A percentile compares a stretch with the other conserved stretches of the same genome.
phyloP scores from a whole-genome alignment of 768 basidiomycete genomes.

The Tubosaeta brunneosetosa region DNA sequence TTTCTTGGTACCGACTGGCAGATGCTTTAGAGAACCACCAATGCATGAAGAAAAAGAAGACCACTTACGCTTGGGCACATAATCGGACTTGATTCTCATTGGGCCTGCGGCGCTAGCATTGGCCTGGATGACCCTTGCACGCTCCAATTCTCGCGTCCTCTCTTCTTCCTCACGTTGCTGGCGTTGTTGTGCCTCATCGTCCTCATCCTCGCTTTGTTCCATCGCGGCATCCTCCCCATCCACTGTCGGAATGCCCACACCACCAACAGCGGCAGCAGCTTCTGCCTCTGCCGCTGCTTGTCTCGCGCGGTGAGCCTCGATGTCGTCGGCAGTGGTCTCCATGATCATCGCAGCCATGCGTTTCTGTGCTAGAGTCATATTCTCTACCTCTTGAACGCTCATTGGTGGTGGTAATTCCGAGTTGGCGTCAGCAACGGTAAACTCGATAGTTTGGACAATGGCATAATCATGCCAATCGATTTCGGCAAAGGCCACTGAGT shows the following conservation, averaged over 20 bases:
- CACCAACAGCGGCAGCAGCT: slow-evolving; percentile 74
- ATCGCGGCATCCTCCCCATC: slow-evolving; percentile 59
- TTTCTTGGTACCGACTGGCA: slow-evolving; percentile 59
- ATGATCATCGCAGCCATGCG: slow-evolving; percentile 98
- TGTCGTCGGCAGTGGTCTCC: slow-evolving; percentile 87
- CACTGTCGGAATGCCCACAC: slow-evolving; percentile 41
- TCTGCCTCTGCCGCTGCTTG: slow-evolving; percentile 86
- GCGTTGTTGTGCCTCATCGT: slow-evolving; percentile 57
- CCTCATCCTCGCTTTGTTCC: slow-evolving; percentile 85
- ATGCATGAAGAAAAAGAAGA: background rate
- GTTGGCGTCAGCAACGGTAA: slow-evolving; percentile 86
- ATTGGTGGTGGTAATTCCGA: slow-evolving; percentile 95
- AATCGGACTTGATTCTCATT: slow-evolving; percentile 95
- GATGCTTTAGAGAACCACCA: slow-evolving; percentile 5
- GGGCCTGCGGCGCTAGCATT: slow-evolving; percentile 72
- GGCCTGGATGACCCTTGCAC: slow-evolving; percentile 77
- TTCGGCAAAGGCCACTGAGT: slow-evolving; percentile 82
- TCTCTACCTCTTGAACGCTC: slow-evolving; percentile 91
- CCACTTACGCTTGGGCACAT: slow-evolving; percentile 86
- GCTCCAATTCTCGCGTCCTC: slow-evolving; percentile 62
- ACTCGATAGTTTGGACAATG: slow-evolving; percentile 96
- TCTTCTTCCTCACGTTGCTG: slow-evolving; percentile 67
- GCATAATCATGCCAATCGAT: slow-evolving; percentile 99
- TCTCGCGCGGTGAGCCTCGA: slow-evolving; percentile 74
- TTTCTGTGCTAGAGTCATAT: slow-evolving; percentile 95